phyloP scores from a whole-genome alignment of 2,329 filamentous ascomycete genomes.

The Alternaria viburni region DNA sequence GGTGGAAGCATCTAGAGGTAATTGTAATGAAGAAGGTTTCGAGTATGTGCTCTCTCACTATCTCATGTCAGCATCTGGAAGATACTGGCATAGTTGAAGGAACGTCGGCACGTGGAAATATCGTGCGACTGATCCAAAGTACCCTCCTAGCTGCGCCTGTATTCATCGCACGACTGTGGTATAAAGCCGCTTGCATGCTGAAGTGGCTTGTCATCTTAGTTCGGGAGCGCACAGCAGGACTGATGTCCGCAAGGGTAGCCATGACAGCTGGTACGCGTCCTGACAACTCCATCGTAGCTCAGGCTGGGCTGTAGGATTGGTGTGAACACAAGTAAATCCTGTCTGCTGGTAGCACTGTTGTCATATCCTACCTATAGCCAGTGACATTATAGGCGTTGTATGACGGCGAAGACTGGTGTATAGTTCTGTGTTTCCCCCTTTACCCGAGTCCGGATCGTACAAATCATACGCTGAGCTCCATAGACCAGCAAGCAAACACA shows the following conservation, averaged over 20 bases:
- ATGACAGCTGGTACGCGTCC: background rate
- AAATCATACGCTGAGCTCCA: background rate
- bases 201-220: background rate
- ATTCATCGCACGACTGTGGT: background rate
- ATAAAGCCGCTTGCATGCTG: background rate
- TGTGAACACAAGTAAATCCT: conserved; percentile 4
- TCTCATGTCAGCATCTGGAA: background rate
- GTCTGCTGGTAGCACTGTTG: background rate
- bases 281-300: background rate
- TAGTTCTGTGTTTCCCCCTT: background rate
- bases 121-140: background rate
- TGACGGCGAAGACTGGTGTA: background rate
- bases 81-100: background rate
- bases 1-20: background rate
- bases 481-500: background rate
- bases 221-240: background rate
- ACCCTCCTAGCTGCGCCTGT: no score
- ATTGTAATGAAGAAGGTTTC: background rate
- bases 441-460: background rate
- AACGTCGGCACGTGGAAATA: background rate
- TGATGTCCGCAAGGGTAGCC: background rate
- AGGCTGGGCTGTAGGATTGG: background rate
- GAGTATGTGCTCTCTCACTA: background rate
- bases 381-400: conserved; percentile 4
- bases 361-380: background rate